Conservation (phyloP, 352 stramenopile species). For the Pythium aquatile region DNA sequence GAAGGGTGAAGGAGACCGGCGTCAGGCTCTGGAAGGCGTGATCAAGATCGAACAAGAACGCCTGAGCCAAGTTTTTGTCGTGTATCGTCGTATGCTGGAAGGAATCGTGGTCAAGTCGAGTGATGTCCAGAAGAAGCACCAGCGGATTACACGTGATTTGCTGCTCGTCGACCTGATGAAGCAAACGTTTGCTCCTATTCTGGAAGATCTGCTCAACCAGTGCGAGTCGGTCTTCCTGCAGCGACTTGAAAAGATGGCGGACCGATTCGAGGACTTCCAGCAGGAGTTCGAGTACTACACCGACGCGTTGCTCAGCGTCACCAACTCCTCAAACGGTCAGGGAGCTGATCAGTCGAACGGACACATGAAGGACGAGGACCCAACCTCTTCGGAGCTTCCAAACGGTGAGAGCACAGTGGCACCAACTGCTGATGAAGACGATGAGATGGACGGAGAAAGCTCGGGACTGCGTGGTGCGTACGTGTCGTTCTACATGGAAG, state of each 20-base stretch:
- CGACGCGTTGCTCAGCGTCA: slow-evolving; percentile 51
- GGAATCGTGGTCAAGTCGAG: slow-evolving; percentile 44
- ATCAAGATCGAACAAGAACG: slow-evolving; percentile 75
- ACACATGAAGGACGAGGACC: slow-evolving; percentile 24
- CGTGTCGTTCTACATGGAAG: slow-evolving; percentile 74
- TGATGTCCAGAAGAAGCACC: slow-evolving; percentile 51
- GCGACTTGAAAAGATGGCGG: slow-evolving; percentile 59
- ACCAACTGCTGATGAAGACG: slow-evolving; percentile 21
- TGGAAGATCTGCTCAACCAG: slow-evolving; percentile 56
- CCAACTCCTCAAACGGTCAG: slow-evolving; percentile 9
- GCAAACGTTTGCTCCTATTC: slow-evolving; percentile 65
- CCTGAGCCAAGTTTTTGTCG: slow-evolving; percentile 46
- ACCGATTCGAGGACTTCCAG: slow-evolving; percentile 70
- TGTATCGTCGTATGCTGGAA: slow-evolving; percentile 61
- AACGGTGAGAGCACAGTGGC: slow-evolving; percentile 17
- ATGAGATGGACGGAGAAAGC: slow-evolving; percentile 34
- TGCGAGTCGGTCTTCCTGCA: slow-evolving; percentile 70
- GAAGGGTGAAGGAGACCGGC: slow-evolving; percentile 50
- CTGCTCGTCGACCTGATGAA: slow-evolving; percentile 67
- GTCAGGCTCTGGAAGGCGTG: slow-evolving; percentile 60
- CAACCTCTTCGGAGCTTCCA: slow-evolving; percentile 2
- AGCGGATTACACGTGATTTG: slow-evolving; percentile 57
- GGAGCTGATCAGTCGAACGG: slow-evolving; percentile 14
- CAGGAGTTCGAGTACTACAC: slow-evolving; percentile 83
- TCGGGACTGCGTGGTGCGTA: slow-evolving; percentile 61